phyloP scores from a whole-genome alignment of 805 yeast species.

The fission yeast (Schizosaccharomyces pombe) region ASM294v3 CU329670.1:2568001-2568500 shows the following conservation, averaged over 20 bases:
- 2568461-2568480: conserved; percentile 92
- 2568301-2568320: conserved; percentile 74
- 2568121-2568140: conserved; percentile 94
- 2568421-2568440: conserved; percentile 99
- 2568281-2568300: conserved; percentile 47
- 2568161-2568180: conserved; percentile 84
- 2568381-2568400: conserved; percentile 53
- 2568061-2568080: conserved; percentile 99
- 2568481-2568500: conserved; percentile 84
- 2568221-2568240: conserved; percentile 61
- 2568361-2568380: conserved; percentile 80
- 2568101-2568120: conserved; percentile 78
- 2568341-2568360: conserved; percentile 62
- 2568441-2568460: conserved; percentile 96
- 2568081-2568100: conserved; percentile 81
- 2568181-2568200: conserved; percentile 67
- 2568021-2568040: conserved; percentile 85
- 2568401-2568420: conserved; percentile 89
- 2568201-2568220: conserved; percentile 69
- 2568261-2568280: conserved; percentile 24
- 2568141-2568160: conserved; percentile 73
- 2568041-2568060: conserved; percentile 92
- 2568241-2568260: conserved; percentile 25
- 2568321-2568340: conserved; percentile 49
- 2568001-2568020: conserved; percentile 81